These are phyloP conservation scores for Colletotrichum caudatum DNA, from an alignment of 2,329 filamentous ascomycete genomes.

Conservation along the genomic window DNA sequence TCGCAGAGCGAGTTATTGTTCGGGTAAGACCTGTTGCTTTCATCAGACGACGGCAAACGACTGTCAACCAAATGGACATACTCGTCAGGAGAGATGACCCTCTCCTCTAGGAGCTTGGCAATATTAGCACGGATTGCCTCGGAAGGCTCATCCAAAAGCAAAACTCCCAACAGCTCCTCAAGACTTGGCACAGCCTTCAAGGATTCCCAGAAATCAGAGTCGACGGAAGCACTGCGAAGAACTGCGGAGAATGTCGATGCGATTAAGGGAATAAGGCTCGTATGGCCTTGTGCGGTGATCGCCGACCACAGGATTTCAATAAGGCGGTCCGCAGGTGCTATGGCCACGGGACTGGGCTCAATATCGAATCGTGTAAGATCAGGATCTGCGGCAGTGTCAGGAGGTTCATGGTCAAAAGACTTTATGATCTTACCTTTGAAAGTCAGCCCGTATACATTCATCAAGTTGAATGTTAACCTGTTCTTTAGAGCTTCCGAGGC, in stretches of 20 bases:
- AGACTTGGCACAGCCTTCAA: slow-evolving; percentile 49
- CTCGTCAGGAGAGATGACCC: slow-evolving; percentile 41
- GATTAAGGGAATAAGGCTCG: slow-evolving; percentile 42
- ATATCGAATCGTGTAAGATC: background rate
- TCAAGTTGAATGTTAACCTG: slow-evolving; percentile 64
- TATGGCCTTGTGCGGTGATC: slow-evolving; percentile 25
- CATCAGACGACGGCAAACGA: slow-evolving; percentile 15
- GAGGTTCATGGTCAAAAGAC: background rate
- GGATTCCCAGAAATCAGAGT: slow-evolving; percentile 53
- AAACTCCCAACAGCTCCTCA: slow-evolving; percentile 48
- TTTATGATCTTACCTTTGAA: slow-evolving; percentile 60
- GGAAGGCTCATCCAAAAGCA: slow-evolving; percentile 55
- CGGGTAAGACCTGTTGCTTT: slow-evolving; percentile 46
- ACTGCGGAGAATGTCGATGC: slow-evolving; percentile 54
- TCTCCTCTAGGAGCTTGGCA: slow-evolving; percentile 50
- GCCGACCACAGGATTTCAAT: slow-evolving; percentile 47
- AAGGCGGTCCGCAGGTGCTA: slow-evolving; percentile 45
- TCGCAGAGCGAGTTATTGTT: slow-evolving; percentile 55
- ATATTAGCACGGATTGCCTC: slow-evolving; percentile 52
- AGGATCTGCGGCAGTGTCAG: slow-evolving; percentile 47
- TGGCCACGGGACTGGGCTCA: slow-evolving; percentile 43
- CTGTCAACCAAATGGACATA: slow-evolving; percentile 35
- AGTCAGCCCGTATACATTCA: slow-evolving; percentile 68
- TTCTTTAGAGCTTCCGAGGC: slow-evolving; percentile 59
- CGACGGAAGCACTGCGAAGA: slow-evolving; percentile 55